phyloP scores from a whole-genome alignment of 805 yeast genomes.

The Scheffersomyces stipitis region DNA sequence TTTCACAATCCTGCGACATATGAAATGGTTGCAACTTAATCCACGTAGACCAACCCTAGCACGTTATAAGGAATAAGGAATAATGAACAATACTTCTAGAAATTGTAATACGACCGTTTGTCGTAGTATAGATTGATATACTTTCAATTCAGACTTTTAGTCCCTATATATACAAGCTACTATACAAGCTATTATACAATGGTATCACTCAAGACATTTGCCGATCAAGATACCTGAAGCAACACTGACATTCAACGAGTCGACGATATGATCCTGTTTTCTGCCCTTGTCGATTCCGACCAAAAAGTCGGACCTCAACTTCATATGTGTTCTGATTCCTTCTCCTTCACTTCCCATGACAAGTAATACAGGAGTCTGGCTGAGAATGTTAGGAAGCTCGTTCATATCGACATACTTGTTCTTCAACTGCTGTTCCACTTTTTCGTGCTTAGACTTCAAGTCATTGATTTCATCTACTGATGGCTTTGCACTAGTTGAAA shows the following conservation, averaged over 20 bases:
- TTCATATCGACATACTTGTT: constrained; percentile 37
- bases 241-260: constrained; percentile 86
- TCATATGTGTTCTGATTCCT: constrained; percentile 71
- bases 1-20: no score
- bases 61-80: no score
- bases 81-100: not conserved
- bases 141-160: no score
- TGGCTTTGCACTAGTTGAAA: constrained; percentile 55
- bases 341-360: constrained; percentile 85
- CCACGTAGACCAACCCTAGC: no score
- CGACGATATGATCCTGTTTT: constrained; percentile 44
- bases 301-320: constrained; percentile 54
- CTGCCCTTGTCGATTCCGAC: constrained; percentile 41
- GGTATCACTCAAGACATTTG: constrained; percentile 4
- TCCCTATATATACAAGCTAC: no score
- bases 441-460: constrained; percentile 25
- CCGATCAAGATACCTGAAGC: constrained; percentile 72
- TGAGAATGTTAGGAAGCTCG: constrained; percentile 46
- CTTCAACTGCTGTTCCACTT: constrained; percentile 25
- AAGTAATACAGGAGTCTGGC: constrained; percentile 59
- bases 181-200: no score
- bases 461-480: constrained; percentile 18
- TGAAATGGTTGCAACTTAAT: no score
- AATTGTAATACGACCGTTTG: no score
- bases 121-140: no score